Percentiles rank a stretch among this genome's conserved stretches.
Conservation (phyloP, 495 filamentous ascomycete species). For the Penicillium soppii region DNA sequence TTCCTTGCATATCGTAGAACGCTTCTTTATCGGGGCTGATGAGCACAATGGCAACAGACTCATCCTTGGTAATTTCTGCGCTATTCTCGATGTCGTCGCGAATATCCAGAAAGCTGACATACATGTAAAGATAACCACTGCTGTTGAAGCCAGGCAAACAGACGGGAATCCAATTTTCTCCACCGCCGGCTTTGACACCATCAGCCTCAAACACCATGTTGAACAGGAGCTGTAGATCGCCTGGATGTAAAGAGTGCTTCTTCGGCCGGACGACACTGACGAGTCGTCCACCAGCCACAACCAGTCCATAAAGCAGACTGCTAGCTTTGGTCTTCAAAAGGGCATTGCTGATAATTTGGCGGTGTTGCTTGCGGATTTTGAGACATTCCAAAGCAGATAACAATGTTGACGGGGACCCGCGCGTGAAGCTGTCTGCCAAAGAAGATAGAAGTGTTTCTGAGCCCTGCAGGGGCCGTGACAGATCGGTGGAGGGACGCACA, state of each 20-base stretch:
- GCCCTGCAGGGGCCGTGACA: slow-evolving; percentile 88
- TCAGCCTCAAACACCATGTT: slow-evolving; percentile 99
- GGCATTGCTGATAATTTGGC: slow-evolving; percentile 80
- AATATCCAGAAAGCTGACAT: slow-evolving; percentile 82
- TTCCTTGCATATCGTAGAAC: slow-evolving; percentile 84
- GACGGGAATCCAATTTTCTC: slow-evolving; percentile 96
- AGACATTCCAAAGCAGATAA: slow-evolving; percentile 90
- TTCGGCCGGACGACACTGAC: slow-evolving; percentile 93
- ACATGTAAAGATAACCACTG: slow-evolving; percentile 97
- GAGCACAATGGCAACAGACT: slow-evolving; percentile 85
- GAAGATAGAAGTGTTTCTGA: slow-evolving; percentile 90
- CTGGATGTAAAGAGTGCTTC: slow-evolving; percentile 92
- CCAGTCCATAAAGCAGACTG: slow-evolving; percentile 84
- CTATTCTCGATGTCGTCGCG: slow-evolving; percentile 32
- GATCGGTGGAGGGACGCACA: slow-evolving; percentile 84
- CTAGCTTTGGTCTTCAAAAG: slow-evolving; percentile 73
- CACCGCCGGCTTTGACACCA: slow-evolving; percentile 81
- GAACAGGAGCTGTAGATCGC: slow-evolving; percentile 94
- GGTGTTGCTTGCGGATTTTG: slow-evolving; percentile 80
- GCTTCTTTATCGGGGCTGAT: slow-evolving; percentile 91
- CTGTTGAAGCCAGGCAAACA: slow-evolving; percentile 98
- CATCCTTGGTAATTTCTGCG: slow-evolving; percentile 52
- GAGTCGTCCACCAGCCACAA: slow-evolving; percentile 90
- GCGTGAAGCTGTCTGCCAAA: slow-evolving; percentile 90
- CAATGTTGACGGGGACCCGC: slow-evolving; percentile 83